Evolutionary conservation across 768 basidiomycete species (phyloP), one percentile per base, ranked within the genome.

Genomic region (Mycena polygramma): DNA sequence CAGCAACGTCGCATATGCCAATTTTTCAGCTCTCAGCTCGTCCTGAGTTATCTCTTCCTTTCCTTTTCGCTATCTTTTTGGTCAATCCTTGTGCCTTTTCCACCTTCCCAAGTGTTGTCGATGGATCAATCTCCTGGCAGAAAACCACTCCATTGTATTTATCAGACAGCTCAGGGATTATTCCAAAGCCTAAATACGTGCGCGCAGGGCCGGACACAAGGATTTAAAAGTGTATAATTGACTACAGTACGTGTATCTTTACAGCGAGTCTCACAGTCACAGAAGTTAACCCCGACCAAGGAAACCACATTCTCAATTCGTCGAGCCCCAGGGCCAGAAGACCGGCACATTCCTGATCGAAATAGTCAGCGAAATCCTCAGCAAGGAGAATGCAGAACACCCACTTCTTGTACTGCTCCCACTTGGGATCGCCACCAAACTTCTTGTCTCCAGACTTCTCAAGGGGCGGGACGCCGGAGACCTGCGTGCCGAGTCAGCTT

Each of bases 401-500:
- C 57, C 65, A 90, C 90, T 80, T 79, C 76, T 90, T 91, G 77
- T 92, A 92, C 59, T 86, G 79, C 68, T 85, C 79, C 86, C 88
- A 92, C 63, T 85, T 84, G 0, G 82, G 82, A 74, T 92, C 87
- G 20, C 82, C 76, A 0, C 84, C 86, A 69, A 83, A 90, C 75
- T 86, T 88, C 79, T 87, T 86, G 73, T 92, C 83, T 4, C 84
- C 88, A 6, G 83, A 77, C 55, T 78, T 79, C 81, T 94, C 93
- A 20, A 94, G 85, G 2, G 88, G 87, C 2, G 92, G 93, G n/a
- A 94, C 88, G 20, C 92, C 92, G 9, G 91, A 91, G 7, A 86
- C 83, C 86, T 91, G 73, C 63, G 36, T 58, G 67, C 37, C 53
- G 36, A 41, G 54, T 54, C 8, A 26, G 39, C 20, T 53, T 10